Conservation (phyloP, 164 flowering plant species). For the Brasenia schreberi region DNA sequence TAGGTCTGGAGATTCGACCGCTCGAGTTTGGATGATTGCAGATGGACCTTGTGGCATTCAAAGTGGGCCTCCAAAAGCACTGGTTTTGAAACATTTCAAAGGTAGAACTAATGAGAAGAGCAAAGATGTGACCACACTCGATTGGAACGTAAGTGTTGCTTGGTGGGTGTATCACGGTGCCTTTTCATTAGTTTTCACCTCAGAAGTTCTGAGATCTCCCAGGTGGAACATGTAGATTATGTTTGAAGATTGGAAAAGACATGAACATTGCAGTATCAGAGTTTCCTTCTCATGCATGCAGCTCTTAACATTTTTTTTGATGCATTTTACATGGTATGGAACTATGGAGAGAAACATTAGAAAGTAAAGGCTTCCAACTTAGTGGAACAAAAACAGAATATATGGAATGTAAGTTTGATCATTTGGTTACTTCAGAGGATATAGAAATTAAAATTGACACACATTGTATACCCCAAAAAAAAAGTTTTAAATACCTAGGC, state of each 20-base stretch:
- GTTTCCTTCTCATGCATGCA: background rate
- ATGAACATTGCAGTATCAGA: background rate
- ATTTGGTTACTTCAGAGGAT: no score
- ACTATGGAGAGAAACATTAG: no score
- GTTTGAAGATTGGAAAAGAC: background rate
- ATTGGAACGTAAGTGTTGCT: slow-evolving; percentile 85
- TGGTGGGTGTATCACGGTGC: background rate
- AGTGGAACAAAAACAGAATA: no score
- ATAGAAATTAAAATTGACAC: no score
- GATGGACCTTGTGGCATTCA: slow-evolving; percentile 49
- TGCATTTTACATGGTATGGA: background rate
- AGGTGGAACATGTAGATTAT: background rate
- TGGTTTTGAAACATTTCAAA: slow-evolving; percentile 79
- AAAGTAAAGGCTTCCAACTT: no score
- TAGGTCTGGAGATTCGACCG: slow-evolving; percentile 98
- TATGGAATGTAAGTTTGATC: no score
- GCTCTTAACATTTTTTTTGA: background rate
- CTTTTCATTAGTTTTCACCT: background rate
- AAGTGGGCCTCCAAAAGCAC: slow-evolving; percentile 40
- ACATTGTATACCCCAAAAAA: no score
- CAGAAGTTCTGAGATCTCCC: background rate
- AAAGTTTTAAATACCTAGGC: no score
- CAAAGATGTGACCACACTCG: slow-evolving; percentile 96
- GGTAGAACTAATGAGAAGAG: slow-evolving; percentile 79
- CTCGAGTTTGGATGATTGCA: slow-evolving; percentile 81